phyloP scores from a whole-genome alignment of 2,329 filamentous ascomycete species.

The Fusarium bactridioides region DNA sequence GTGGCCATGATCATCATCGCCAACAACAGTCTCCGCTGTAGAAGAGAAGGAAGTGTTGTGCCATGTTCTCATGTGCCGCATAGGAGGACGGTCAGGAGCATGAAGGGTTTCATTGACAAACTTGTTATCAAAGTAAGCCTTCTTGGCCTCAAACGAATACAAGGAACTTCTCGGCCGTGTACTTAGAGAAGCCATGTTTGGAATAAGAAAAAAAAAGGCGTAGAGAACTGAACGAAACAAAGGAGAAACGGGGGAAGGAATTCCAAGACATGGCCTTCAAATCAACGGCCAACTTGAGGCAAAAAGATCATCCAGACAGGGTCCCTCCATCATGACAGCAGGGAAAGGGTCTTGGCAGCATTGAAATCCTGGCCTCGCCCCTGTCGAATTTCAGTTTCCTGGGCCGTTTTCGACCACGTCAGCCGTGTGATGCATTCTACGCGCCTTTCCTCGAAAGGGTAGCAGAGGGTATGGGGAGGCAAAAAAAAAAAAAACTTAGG shows the following conservation, averaged over 20 bases:
- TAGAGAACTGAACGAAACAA: background rate
- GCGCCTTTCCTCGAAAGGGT: background rate
- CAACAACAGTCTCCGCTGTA: slow-evolving; percentile 9
- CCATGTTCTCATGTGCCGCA: background rate
- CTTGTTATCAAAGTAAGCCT: background rate
- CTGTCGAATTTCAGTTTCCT: slow-evolving; percentile 1
- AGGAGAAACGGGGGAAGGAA: background rate
- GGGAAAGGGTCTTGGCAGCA: background rate
- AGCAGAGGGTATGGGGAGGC: background rate
- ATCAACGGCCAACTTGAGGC: background rate
- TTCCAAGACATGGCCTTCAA: background rate
- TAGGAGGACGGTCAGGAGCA: background rate
- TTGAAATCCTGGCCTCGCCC: background rate
- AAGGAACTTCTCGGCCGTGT: background rate
- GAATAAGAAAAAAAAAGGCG: background rate
- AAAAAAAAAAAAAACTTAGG: background rate
- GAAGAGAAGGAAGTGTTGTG: slow-evolving; percentile 12
- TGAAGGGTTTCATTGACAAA: background rate
- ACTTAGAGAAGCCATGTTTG: background rate
- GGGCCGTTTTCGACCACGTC: background rate
- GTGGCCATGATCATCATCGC: background rate
- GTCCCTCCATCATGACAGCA: background rate
- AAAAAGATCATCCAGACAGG: background rate
- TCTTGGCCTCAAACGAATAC: background rate
- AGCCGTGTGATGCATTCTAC: background rate